These are phyloP conservation scores for Suillus clintonianus DNA, from an alignment of 768 basidiomycete genomes.

Conservation along the genomic window DNA sequence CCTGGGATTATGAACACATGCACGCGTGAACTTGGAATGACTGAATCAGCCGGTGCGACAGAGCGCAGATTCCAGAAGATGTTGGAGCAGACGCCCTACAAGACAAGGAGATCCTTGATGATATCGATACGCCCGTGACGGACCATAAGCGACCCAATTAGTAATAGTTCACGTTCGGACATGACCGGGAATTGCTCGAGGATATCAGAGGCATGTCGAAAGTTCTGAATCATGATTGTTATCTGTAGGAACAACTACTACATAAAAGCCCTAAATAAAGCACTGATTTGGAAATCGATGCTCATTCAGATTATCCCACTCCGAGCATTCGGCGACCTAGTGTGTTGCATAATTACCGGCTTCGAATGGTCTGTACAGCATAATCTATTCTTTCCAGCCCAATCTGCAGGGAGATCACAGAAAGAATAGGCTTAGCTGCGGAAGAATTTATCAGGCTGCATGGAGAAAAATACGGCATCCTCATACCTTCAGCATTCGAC, in stretches of 20 bases:
- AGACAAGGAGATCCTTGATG: background rate
- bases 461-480: background rate
- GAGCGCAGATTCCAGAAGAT: background rate
- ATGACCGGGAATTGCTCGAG: background rate
- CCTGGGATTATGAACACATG: background rate
- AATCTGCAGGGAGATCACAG: constrained; percentile 49
- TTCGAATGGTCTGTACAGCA: constrained; percentile 30
- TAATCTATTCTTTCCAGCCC: constrained; percentile 51
- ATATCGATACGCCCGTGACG: too few relatives aligned
- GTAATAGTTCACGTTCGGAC: background rate
- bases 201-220: background rate
- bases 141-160: background rate
- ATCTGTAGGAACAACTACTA: background rate
- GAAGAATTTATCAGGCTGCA: background rate
- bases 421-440: constrained; percentile 18
- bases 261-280: background rate
- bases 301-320: background rate
- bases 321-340: background rate
- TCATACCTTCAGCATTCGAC: constrained; percentile 31
- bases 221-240: background rate
- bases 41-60: background rate
- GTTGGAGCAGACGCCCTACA: background rate
- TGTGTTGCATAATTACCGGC: background rate
- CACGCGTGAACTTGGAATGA: background rate
- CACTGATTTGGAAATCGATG: background rate